These are phyloP conservation scores for Quercus cerris DNA, from an alignment of 306 rosid species.

Conservation along the genomic window DNA sequence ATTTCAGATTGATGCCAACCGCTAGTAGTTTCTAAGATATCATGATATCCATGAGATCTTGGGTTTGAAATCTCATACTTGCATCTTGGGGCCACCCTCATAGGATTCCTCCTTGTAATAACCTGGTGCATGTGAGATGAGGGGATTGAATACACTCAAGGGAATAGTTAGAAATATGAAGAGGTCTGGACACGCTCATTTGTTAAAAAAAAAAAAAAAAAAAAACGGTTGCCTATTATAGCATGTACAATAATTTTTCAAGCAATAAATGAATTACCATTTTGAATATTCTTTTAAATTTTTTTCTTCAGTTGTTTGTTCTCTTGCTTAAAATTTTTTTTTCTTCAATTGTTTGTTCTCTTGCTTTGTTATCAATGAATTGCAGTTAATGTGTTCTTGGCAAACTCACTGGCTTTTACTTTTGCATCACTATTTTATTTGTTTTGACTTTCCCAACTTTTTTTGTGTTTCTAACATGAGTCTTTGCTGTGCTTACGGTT, in stretches of 20 bases:
- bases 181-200: too few species aligned
- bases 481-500: neutral
- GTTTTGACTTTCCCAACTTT: neutral
- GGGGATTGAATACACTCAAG: too few species aligned
- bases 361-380: neutral
- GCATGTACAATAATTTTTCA: neutral
- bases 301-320: neutral
- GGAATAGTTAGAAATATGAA: too few species aligned
- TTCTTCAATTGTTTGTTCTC: neutral
- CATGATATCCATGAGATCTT: too few species aligned
- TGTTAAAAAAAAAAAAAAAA: too few species aligned
- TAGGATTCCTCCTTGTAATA: too few species aligned
- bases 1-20: too few species aligned
- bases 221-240: too few species aligned
- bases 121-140: too few species aligned
- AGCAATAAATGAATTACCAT: neutral
- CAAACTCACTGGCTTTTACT: neutral
- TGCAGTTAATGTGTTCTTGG: neutral
- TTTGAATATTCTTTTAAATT: neutral
- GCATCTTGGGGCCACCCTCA: too few species aligned
- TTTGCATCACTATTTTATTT: neutral
- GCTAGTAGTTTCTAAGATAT: too few species aligned
- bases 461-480: neutral
- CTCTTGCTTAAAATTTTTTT: neutral
- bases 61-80: too few species aligned